These are phyloP conservation scores for Penicillium digitatum DNA, from an alignment of 2,329 filamentous ascomycete genomes.

Conservation along the genomic window DNA sequence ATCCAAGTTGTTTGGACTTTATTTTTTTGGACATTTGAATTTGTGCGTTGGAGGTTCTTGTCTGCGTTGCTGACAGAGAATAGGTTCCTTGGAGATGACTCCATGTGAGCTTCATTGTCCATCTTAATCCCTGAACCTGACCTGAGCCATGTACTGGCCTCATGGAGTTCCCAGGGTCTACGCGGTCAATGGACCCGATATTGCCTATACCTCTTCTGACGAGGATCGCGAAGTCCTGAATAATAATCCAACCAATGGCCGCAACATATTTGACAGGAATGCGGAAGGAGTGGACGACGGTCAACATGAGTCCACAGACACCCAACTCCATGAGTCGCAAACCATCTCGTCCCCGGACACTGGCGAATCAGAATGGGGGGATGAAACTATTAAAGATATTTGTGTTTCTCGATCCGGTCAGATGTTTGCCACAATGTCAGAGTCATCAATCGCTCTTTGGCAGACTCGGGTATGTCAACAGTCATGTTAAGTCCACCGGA, in stretches of 20 bases:
- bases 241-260: constrained; percentile 19
- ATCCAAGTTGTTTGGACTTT: constrained; percentile 1
- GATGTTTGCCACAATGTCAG: constrained; percentile 81
- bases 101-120: constrained; percentile 33
- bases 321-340: constrained; percentile 2
- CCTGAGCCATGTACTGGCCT: constrained; percentile 49
- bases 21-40: not conserved
- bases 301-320: not conserved
- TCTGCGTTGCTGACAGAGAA: not conserved
- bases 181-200: constrained; percentile 45
- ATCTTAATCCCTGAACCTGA: constrained; percentile 25
- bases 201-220: constrained; percentile 28
- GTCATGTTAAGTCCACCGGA: not conserved
- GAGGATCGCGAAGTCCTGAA: constrained; percentile 21
- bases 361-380: constrained; percentile 42
- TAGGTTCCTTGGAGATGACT: constrained; percentile 35
- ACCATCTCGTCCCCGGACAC: constrained; percentile 24
- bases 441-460: constrained; percentile 86
- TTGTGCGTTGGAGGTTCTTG: not conserved
- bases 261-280: constrained; percentile 27
- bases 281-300: constrained; percentile 6
- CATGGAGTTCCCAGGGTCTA: constrained; percentile 49
- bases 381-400: constrained; percentile 68
- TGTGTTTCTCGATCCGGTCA: constrained; percentile 75
- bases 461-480: constrained; percentile 71